Conservation (phyloP, 495 filamentous ascomycete genomes). For the Aspergillus olivimuriae region DNA sequence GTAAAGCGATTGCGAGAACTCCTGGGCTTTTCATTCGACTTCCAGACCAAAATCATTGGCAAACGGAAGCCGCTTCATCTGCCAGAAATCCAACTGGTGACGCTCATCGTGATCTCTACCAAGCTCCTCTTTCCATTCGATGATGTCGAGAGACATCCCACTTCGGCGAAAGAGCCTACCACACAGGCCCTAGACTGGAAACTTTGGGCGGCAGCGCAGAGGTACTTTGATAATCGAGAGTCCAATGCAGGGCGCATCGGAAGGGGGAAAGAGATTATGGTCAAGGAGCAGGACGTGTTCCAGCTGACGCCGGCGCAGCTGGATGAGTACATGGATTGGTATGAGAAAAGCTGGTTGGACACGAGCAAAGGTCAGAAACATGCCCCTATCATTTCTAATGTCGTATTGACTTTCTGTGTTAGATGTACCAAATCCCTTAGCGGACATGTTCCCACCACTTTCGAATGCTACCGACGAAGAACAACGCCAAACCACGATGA, state of each 20-base stretch:
- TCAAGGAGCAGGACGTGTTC: constrained; percentile 64
- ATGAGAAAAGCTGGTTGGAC: constrained; percentile 66
- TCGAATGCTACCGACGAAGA: constrained; percentile 13
- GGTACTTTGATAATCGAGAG: constrained; percentile 27
- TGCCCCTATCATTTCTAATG: background rate
- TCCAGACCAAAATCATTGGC: constrained; percentile 31
- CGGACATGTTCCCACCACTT: constrained; percentile 46
- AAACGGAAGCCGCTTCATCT: constrained; percentile 31
- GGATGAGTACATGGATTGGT: constrained; percentile 86
- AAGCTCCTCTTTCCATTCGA: constrained; percentile 80
- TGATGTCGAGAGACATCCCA: constrained; percentile 48
- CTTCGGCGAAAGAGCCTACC: constrained; percentile 51
- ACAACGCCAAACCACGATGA: constrained; percentile 1
- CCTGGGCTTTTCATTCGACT: constrained; percentile 51
- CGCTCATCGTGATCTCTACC: constrained; percentile 66
- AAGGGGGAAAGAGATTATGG: constrained; percentile 38
- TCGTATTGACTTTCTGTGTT: background rate
- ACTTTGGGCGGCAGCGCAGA: constrained; percentile 56
- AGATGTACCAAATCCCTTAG: constrained; percentile 35
- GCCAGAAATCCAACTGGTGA: constrained; percentile 71
- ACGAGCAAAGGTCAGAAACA: constrained; percentile 19
- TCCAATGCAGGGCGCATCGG: constrained; percentile 20
- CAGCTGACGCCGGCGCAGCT: constrained; percentile 60
- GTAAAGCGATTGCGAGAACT: constrained; percentile 52
- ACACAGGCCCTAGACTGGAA: constrained; percentile 63